Evolutionary conservation across 495 filamentous ascomycete species (phyloP).

Genomic region (Pyrenopolyporus hunteri): DNA sequence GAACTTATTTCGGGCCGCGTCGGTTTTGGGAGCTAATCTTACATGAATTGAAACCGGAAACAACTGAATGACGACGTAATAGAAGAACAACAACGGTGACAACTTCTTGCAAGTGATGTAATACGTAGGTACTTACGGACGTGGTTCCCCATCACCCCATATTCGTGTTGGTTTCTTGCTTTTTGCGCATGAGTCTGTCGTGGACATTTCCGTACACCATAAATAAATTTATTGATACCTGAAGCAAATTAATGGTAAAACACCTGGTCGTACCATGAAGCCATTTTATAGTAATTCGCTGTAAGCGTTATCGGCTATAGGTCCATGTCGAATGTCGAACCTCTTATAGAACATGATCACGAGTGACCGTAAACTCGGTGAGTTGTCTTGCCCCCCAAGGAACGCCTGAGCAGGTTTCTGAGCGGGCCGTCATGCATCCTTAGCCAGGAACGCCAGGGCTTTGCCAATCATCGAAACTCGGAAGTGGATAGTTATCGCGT

Average conservation of each 20-base stretch:
- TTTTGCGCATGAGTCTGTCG: background rate
- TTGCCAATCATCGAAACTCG: slow-evolving; percentile 2
- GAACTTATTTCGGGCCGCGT: background rate
- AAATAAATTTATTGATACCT: too few species aligned
- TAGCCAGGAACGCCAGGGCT: slow-evolving; percentile 24
- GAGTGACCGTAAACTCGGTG: background rate
- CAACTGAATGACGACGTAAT: background rate
- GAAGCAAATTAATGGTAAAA: too few species aligned
- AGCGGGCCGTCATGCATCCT: slow-evolving; percentile 23
- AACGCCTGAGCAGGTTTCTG: slow-evolving; percentile 20
- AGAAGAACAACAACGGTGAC: slow-evolving; percentile 1
- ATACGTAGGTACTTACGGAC: background rate
- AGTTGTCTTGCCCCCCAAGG: slow-evolving; percentile 8
- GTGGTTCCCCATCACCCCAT: background rate
- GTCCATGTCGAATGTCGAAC: too few species aligned
- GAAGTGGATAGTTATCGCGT: slow-evolving; percentile 1
- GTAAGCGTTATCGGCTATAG: too few species aligned
- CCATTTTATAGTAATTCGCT: too few species aligned
- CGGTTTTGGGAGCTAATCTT: background rate
- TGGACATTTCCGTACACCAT: background rate
- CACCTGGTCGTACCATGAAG: too few species aligned
- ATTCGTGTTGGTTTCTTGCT: background rate
- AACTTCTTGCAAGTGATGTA: slow-evolving; percentile 10
- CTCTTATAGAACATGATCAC: background rate
- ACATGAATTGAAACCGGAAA: background rate